A percentile compares a stretch with the other conserved stretches of the same genome.
Evolutionary conservation across 305 asterid genomes (phyloP).

Genomic region (Solanum chacoense): DNA sequence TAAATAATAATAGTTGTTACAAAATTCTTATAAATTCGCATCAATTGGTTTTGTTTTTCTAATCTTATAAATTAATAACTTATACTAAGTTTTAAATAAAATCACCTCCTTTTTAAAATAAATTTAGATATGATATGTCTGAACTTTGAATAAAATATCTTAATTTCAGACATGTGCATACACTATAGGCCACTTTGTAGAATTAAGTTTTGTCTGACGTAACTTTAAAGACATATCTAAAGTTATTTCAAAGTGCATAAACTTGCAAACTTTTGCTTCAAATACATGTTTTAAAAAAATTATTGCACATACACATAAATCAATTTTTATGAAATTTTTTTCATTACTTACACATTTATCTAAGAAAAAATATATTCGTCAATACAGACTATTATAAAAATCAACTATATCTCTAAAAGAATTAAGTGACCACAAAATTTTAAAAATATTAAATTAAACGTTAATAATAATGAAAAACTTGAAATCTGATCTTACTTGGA

Average conservation of each 20-base stretch:
- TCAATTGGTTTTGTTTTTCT: background rate
- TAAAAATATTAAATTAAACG: background rate
- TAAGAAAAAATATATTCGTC: background rate
- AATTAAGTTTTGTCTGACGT: background rate
- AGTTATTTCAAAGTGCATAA: background rate
- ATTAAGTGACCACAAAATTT: background rate
- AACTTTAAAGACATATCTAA: background rate
- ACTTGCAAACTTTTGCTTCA: background rate
- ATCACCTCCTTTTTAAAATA: background rate
- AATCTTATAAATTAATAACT: background rate
- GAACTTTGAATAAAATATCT: background rate
- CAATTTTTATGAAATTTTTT: background rate
- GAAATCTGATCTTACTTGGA: background rate
- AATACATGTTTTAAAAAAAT: background rate
- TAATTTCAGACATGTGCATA: background rate
- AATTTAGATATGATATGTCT: background rate
- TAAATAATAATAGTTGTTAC: background rate
- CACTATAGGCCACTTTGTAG: background rate
- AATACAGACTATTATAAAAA: background rate
- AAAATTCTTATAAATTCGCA: background rate
- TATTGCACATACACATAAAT: background rate
- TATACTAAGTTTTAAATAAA: background rate
- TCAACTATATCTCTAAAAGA: background rate
- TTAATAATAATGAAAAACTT: background rate
- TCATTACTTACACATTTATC: background rate